A percentile compares a stretch with the other conserved stretches of the same genome.
phyloP scores from a whole-genome alignment of 2,329 filamentous ascomycete genomes.

The Chaetomium sp. region DNA sequence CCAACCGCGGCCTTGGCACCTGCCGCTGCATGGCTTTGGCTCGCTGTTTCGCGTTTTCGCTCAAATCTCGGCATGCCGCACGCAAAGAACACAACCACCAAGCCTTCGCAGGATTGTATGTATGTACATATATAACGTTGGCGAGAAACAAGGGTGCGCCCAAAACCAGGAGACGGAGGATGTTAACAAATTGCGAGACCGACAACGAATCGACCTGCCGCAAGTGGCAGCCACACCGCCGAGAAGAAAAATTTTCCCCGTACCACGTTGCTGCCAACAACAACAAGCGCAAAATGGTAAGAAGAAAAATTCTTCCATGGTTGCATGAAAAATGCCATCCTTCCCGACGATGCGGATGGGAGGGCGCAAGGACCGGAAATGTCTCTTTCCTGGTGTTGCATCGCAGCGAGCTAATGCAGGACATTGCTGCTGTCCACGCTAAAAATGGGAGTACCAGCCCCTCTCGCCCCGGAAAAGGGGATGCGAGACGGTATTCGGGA shows the following conservation, averaged over 20 bases:
- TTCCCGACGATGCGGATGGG: not conserved
- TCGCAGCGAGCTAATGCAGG: conserved; percentile 20
- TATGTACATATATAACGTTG: not conserved
- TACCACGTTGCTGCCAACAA: not conserved
- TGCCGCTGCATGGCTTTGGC: not conserved
- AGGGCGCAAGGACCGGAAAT: conserved; percentile 1
- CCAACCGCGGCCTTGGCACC: not conserved
- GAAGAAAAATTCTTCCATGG: conserved; percentile 12
- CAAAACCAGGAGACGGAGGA: not conserved
- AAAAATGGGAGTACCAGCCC: conserved; percentile 13
- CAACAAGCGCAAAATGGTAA: not conserved
- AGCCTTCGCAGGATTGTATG: not conserved
- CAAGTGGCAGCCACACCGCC: conserved; percentile 10
- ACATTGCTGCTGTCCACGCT: conserved; percentile 5
- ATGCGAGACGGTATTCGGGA: not conserved
- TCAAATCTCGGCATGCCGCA: conserved; percentile 13
- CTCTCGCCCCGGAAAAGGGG: not conserved
- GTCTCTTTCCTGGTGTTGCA: conserved; percentile 8
- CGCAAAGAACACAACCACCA: not conserved
- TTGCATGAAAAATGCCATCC: conserved; percentile 16
- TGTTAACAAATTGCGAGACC: not conserved
- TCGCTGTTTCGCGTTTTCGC: conserved; percentile 15
- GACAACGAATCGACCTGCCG: not conserved
- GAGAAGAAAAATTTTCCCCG: conserved; percentile 1
- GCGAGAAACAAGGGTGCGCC: not conserved